Evolutionary conservation across 345 rosid genomes (phyloP), one percentile per base, ranked within the genome.

Genomic region (Triadica sebifera): DNA sequence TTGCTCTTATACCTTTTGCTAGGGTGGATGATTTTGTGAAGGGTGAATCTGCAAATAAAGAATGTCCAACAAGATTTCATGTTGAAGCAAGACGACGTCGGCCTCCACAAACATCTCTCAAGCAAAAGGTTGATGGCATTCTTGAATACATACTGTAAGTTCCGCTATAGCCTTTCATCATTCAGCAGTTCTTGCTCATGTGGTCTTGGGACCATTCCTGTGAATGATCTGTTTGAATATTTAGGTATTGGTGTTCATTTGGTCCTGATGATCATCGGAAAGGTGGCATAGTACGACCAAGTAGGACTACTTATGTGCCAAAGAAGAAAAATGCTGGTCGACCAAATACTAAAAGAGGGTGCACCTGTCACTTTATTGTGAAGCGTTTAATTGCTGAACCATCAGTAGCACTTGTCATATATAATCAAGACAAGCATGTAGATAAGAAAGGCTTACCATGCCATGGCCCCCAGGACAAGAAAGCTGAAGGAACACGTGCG

Each of bases 241-340:
- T 69, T 83, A 94, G 97, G 90, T 94, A 94, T 80, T 94, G 98
- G 99, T 94, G 98, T 82, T 94, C 98, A 22, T 94, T 91, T 85
- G 98, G 98, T 37, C 97, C 99, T 50, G 98, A 94, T 80, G 99
- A 93, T 76, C 96, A 90, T 74, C 84, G 98, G 72, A 91, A 86
- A 79, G 98, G 99, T 47, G 94, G 98, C 68, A 59, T 87, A 51
- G 90, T 95, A 39, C 83, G 98, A 65, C 99, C 99, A 29, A 93
- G 99, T 74, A 84, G 98, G 87, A 90, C 77, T 76, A 88, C 91
- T 4, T 92, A 87, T 73, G 82, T 90, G 46, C 92, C 86, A 4
- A 94, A 89, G 87, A 92, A 92, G 86, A 91, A 87, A 61, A 94
- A 91, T 47, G 97, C 97, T 24, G 99, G 98, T 65, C 89, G 99